phyloP scores from a whole-genome alignment of 257 asterid species.

The Cordia subcordata region DNA sequence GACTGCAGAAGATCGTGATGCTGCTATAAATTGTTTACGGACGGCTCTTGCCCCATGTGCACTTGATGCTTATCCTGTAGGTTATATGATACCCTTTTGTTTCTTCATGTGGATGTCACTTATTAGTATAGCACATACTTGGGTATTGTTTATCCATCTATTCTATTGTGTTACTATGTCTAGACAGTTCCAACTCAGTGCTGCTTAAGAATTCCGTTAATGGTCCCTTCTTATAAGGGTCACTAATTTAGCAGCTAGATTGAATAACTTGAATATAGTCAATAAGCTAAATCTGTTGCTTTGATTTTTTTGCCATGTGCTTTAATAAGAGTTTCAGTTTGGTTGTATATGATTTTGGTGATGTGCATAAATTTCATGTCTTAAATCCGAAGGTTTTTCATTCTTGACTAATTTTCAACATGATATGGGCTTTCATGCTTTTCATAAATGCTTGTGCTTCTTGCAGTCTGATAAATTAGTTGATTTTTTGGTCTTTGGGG shows the following conservation, averaged over 20 bases:
- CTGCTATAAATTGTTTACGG: conserved; percentile 71
- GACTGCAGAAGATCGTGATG: conserved; percentile 68
- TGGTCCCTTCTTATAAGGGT: no score
- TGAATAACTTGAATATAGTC: no score
- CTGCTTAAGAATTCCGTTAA: no score
- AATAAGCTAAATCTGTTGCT: no score
- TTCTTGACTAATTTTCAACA: no score
- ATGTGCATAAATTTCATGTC: not conserved
- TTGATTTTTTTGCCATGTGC: not conserved
- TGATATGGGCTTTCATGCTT: no score
- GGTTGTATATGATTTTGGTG: not conserved
- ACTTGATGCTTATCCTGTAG: conserved; percentile 91
- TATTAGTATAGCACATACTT: not conserved
- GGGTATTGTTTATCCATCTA: not conserved
- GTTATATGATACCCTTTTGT: conserved; percentile 6
- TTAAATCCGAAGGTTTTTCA: not conserved
- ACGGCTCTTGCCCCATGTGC: conserved; percentile 93
- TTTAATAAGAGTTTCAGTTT: no score
- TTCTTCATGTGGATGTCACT: not conserved
- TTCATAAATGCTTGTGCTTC: not conserved
- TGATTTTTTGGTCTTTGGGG: not conserved
- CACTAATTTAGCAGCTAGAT: no score
- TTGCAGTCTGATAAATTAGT: not conserved
- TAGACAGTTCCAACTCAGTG: no score
- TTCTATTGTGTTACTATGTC: not conserved